Base-by-base conservation (phyloP, 129 eudicot species). In the Flaveria trinervia region DNA sequence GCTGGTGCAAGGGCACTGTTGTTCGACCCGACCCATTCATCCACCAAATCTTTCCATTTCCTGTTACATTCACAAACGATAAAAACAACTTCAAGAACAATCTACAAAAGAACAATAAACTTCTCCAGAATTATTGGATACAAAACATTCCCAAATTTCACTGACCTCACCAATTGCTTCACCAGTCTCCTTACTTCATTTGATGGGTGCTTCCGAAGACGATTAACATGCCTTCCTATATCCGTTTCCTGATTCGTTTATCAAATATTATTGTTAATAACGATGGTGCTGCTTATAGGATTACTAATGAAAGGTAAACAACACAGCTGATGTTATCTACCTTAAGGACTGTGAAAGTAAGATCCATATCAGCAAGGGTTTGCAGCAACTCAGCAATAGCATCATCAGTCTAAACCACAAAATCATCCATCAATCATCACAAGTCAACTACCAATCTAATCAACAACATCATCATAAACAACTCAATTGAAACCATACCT, bases 21-120 rank as follows among this genome's bases (percentile, higher is more conserved):
- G 81, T 86, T 85, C 0, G 82, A 80, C 80, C 84, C 92, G 46
- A 91, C 98, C 98, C 98, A 93, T 73, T 93, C 96, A 77, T 93
- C 98, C 70, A 93, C 98, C 77, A 93, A 84, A 57, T 91, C 96
- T 80, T 91, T 93, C 97, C 98, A 91, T 75, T 89, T 93, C 60
- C 98, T 93, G 80, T 64, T 23, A 61, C 68, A 79, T 68, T 28
- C 52, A 72, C 51, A 62, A 79, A 46, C 18, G 15, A 54, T 22
- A 46, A 49, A 11, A 52, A 45, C 36, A 16, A 39, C 36, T 16
- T 51, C 64, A 71, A 33, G 8, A 49, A 16, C 36, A 59, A 59
- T 22, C 39, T 23, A 33, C 39, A 62, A n/a, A 8, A 25, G 1
- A 51, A 41, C 33, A 14, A 39, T 15, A 9, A 68, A 14, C 61